Conservation (phyloP, 352 stramenopile species). For the Phytophthora podocarpi region DNA sequence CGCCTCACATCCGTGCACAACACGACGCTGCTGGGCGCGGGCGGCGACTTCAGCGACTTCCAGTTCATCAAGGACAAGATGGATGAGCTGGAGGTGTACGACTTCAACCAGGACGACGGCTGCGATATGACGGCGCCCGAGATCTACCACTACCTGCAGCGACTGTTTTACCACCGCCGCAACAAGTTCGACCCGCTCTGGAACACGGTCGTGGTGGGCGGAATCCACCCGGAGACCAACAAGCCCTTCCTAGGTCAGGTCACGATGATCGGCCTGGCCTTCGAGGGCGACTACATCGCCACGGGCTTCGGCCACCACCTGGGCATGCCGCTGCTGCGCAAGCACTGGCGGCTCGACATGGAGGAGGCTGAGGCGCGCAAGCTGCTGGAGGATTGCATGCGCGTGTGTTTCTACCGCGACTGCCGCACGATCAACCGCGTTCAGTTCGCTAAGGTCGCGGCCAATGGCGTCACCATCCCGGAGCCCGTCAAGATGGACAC, state of each 20-base stretch:
- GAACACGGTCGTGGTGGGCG: slow-evolving; percentile 98
- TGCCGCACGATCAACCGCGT: slow-evolving; percentile 98
- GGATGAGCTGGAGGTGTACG: slow-evolving; percentile 93
- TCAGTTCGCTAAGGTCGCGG: slow-evolving; percentile 96
- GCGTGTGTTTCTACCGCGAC: slow-evolving; percentile 98
- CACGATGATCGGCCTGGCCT: slow-evolving; percentile 97
- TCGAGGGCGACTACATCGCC: slow-evolving; percentile 96
- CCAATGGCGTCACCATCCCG: slow-evolving; percentile 87
- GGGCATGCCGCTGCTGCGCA: slow-evolving; percentile 96
- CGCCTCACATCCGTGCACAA: slow-evolving; percentile 88
- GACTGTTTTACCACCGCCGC: slow-evolving; percentile 98
- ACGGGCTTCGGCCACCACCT: slow-evolving; percentile 98
- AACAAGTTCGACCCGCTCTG: slow-evolving; percentile 99
- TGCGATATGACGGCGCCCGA: slow-evolving; percentile 94
- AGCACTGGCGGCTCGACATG: slow-evolving; percentile 94
- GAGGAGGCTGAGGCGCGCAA: slow-evolving; percentile 93
- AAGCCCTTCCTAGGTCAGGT: slow-evolving; percentile 96
- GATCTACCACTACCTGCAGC: slow-evolving; percentile 97
- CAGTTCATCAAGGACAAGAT: slow-evolving; percentile 96
- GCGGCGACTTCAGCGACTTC: slow-evolving; percentile 98
- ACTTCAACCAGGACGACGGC: slow-evolving; percentile 96
- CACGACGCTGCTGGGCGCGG: slow-evolving; percentile 94
- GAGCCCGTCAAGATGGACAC: slow-evolving; percentile 97
- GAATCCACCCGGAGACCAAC: slow-evolving; percentile 89
- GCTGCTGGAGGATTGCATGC: slow-evolving; percentile 97